A percentile compares a stretch with the other conserved stretches of the same genome.
phyloP scores from a whole-genome alignment of 768 basidiomycete species.

The Pisolithus orientalis region DNA sequence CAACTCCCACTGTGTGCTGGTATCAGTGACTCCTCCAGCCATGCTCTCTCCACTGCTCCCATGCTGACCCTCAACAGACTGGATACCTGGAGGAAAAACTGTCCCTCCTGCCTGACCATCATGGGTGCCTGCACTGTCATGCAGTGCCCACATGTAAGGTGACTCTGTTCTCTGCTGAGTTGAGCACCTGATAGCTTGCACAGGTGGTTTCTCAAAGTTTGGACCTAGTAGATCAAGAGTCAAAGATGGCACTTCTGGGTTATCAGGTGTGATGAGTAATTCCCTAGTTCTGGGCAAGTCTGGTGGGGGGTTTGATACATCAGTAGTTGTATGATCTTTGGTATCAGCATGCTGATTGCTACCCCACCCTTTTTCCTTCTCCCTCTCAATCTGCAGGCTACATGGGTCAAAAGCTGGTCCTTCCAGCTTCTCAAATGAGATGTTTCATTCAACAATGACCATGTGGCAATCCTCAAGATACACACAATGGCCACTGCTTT shows the following conservation, averaged over 20 bases:
- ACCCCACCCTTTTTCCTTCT: no score
- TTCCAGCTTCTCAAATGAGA: neutral
- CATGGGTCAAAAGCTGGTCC: no score
- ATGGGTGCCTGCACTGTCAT: neutral
- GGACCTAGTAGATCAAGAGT: neutral
- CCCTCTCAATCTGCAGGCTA: no score
- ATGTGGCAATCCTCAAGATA: neutral
- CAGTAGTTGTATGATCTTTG: no score
- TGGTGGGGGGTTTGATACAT: neutral
- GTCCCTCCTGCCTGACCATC: neutral
- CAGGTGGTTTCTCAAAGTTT: neutral
- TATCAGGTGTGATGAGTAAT: neutral
- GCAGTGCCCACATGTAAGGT: no score
- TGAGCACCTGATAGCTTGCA: neutral
- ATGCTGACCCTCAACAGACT: no score
- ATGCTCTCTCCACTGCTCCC: no score
- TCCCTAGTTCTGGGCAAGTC: neutral
- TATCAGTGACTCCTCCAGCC: no score
- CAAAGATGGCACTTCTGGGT: neutral
- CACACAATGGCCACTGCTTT: neutral
- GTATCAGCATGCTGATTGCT: no score
- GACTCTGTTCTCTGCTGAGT: neutral
- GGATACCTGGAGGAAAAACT: neutral
- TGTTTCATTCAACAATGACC: constrained; percentile 3
- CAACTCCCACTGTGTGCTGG: no score